Evolutionary conservation across 768 basidiomycete genomes (phyloP).

Genomic region (Boletales sp.): DNA sequence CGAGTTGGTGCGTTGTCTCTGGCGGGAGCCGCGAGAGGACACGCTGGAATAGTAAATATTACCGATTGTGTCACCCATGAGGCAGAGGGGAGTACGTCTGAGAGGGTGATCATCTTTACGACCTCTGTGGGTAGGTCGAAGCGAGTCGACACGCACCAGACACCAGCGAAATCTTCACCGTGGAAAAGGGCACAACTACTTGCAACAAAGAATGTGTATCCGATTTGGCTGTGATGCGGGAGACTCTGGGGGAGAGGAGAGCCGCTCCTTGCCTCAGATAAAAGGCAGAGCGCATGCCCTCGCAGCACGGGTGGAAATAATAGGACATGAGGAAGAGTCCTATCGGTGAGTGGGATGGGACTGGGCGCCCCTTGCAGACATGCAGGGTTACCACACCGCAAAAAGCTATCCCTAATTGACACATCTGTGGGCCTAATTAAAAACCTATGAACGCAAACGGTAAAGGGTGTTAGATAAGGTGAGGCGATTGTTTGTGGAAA

Average conservation of each 20-base stretch:
- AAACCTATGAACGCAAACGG: constrained; percentile 28
- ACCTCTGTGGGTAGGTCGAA: constrained; percentile 5
- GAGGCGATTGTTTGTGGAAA: constrained; percentile 16
- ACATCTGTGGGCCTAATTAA: constrained; percentile 26
- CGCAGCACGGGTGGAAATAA: constrained; percentile 23
- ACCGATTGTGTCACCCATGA: constrained; percentile 20
- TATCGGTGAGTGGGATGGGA: constrained; percentile 13
- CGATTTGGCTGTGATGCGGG: constrained; percentile 4
- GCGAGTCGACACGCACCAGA: constrained; percentile 18
- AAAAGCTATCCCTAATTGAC: constrained; percentile 26
- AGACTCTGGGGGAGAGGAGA: constrained; percentile 5
- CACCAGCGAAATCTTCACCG: constrained; percentile 23
- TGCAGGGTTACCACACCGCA: constrained; percentile 23
- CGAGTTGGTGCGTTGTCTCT: constrained; percentile 11
- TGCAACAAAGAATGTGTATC: constrained; percentile 12
- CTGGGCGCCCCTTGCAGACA: constrained; percentile 18
- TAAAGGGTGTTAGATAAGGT: constrained; percentile 21
- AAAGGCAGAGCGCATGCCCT: constrained; percentile 22
- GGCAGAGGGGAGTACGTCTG: constrained; percentile 4
- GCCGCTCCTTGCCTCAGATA: constrained; percentile 19
- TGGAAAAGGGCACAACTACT: constrained; percentile 25
- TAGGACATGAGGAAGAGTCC: constrained; percentile 27
- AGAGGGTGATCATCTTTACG: constrained; percentile 22
- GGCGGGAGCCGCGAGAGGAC: constrained; percentile 9
- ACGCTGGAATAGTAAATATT: constrained; percentile 13